A percentile compares a stretch with the other conserved stretches of the same genome.
These are phyloP conservation scores for Beauveria sp. DNA, from an alignment of 2,329 filamentous ascomycete genomes.

Conservation along the genomic window DNA sequence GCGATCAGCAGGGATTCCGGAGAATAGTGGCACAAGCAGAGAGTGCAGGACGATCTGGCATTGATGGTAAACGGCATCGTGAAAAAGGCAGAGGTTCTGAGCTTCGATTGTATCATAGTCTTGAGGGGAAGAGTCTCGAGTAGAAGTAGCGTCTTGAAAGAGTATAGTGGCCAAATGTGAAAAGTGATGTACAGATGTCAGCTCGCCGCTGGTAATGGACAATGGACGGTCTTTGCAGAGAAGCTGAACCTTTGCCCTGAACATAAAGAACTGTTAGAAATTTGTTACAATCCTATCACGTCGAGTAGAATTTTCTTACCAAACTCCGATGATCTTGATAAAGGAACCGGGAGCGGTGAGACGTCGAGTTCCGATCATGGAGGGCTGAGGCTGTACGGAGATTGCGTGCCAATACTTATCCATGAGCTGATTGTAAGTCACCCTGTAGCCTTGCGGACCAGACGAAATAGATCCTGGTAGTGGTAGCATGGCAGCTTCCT, in stretches of 20 bases:
- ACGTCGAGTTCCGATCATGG: not conserved
- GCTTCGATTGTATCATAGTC: not conserved
- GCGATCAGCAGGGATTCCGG: not conserved
- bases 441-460: not conserved
- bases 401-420: slow-evolving; percentile 7
- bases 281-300: not conserved
- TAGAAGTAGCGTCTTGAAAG: not conserved
- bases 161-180: not conserved
- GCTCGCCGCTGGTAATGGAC: not conserved
- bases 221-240: slow-evolving; percentile 1
- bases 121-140: not conserved
- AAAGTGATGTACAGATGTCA: slow-evolving; percentile 5
- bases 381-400: not conserved
- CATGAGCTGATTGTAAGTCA: not conserved
- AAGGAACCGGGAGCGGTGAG: not conserved
- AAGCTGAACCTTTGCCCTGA: slow-evolving; percentile 1
- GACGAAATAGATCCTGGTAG: not conserved
- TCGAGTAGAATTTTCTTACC: not conserved
- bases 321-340: slow-evolving; percentile 3
- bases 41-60: slow-evolving; percentile 6
- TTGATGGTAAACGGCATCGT: slow-evolving; percentile 4
- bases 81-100: not conserved
- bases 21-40: not conserved
- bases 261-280: not conserved
- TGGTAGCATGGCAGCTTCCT: slow-evolving; percentile 3